Evolutionary conservation across 148 eudicot species (phyloP), one percentile per base, ranked within the genome.

Genomic region (Cornus controversa): DNA sequence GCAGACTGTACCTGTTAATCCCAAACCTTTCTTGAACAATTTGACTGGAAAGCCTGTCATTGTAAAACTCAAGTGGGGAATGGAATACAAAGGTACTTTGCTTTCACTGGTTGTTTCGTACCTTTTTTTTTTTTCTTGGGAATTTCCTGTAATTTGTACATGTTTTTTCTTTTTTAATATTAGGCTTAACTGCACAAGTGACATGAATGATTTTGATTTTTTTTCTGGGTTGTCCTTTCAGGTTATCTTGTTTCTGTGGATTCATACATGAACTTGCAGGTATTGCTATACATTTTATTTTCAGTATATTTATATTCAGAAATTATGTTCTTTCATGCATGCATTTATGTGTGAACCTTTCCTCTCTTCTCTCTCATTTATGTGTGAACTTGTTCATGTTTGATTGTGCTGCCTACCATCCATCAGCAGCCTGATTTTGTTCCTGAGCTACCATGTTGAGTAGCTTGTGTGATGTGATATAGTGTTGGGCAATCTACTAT

Each of bases 1-100:
- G 88, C 90, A 90, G 93, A 86, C 93, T 47, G 93, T 90, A 73
- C 91, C 93, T 20, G 93, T 90, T 76, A 90, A 90, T 83, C 93
- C 93, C 10, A 90, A 90, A 79, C 93, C 93, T 57, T 90, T 90
- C 80, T 83, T 90, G 80, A 90, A 90, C 90, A 90, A 90, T 81
- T 80, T 90, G 79, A 88, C 90, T 60, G 93, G 93, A 67, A 90
- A 88, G 81, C 85, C 75, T 60, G 91, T 90, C 70, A 86, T 88
- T 63, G 91, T 90, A 70, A 90, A 88, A 69, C 79, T 90, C 79
- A 90, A 90, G 80, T 90, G 93, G 93, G 93, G 93, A 75, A 90
- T 88, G 93, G 91, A 90, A 77, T 90, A 88, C 78, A 88, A 90
- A 88, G 93, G 93, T 90, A 84, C 45, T 31, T 67, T 58, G 50